Base-by-base conservation (phyloP, 768 basidiomycete genomes). In the Coprinellus micaceus region DNA sequence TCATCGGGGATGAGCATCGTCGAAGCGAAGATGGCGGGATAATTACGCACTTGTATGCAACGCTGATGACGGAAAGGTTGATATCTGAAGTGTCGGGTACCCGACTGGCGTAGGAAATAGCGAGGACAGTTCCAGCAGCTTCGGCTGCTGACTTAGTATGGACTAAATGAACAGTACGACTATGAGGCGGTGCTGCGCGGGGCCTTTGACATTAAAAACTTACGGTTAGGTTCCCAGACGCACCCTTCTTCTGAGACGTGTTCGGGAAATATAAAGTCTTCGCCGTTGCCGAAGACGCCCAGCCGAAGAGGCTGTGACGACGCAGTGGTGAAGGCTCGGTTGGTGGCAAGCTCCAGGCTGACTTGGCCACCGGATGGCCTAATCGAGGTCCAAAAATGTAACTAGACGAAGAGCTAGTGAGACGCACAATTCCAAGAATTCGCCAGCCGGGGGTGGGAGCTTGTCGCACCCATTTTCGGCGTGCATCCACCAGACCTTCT, bases 101-200 rank as follows among this genome's bases (percentile, higher is more conserved):
- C 39, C 77, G 50, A 39, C 76, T 66, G 1, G 68, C 63, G 63
- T 77, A 77, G 3, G 77, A 77, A 29, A 77, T 79, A 4, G 77
- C 76, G 57, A 79, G 77, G 1, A 67, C 70, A 10, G 76, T 74
- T n/a, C 77, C 77, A 4, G 77, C 65, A 7, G 77, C 77, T 76
- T 76, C 77, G 25, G 66, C 70, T 59, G 77, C 68, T 47, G 76
- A 78, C 58, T 74, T 71, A 2, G 77, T 72, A 55, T 79, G 77
- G 25, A 79, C 77, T 79, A 46, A 21, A 26, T 1, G n/a, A 3
- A 10, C 29, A 51, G 17, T 19, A 61, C 36, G 17, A 61, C 41
- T 17, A 33, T 19, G 28, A 10, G n/a, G n/a, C n/a, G n/a, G n/a
- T n/a, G n/a, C n/a, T n/a, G n/a, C n/a, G n/a, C n/a, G n/a, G n/a